Percentiles rank a stretch among this genome's conserved stretches.
phyloP scores from a whole-genome alignment of 176 grass and related monocot genomes.

The sorghum (Sorghum bicolor) region DNA sequence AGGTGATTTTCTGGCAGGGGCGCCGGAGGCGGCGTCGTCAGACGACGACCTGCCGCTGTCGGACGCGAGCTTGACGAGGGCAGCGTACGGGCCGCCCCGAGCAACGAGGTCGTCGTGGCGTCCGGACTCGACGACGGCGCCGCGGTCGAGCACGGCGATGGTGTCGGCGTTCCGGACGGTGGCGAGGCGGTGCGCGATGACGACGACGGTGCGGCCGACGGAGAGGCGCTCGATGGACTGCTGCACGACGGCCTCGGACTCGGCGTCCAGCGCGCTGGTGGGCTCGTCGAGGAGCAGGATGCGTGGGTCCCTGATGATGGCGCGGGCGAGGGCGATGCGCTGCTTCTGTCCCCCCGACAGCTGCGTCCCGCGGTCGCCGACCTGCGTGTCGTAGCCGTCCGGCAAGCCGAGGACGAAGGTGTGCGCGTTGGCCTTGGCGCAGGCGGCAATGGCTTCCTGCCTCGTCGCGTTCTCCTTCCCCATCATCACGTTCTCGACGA shows the following conservation, averaged over 20 bases:
- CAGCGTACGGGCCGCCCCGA: conserved; percentile 33
- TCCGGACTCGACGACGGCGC: conserved; percentile 50
- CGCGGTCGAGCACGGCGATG: conserved; percentile 56
- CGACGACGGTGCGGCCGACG: conserved; percentile 43
- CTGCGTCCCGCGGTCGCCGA: conserved; percentile 62
- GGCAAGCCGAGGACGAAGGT: conserved; percentile 54
- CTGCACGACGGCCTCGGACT: conserved; percentile 68
- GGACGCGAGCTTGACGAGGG: conserved; percentile 40
- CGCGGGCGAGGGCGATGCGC: conserved; percentile 60
- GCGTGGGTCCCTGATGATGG: conserved; percentile 54
- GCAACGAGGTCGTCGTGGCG: conserved; percentile 46
- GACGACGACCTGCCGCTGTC: background rate
- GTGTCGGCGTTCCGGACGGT: conserved; percentile 54
- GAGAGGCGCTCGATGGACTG: conserved; percentile 55
- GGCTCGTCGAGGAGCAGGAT: conserved; percentile 76
- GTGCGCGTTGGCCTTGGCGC: conserved; percentile 49
- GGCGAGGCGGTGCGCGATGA: conserved; percentile 65
- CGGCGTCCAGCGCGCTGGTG: conserved; percentile 61
- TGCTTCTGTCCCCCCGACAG: conserved; percentile 77
- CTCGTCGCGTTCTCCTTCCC: conserved; percentile 50
- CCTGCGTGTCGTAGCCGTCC: conserved; percentile 69
- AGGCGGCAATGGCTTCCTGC: conserved; percentile 49
- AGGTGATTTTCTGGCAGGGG: background rate
- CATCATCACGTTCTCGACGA: conserved; percentile 76
- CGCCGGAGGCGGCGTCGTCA: background rate